Evolutionary conservation across 2,329 filamentous ascomycete genomes (phyloP).

Genomic region (Trichoderma asperellum): DNA sequence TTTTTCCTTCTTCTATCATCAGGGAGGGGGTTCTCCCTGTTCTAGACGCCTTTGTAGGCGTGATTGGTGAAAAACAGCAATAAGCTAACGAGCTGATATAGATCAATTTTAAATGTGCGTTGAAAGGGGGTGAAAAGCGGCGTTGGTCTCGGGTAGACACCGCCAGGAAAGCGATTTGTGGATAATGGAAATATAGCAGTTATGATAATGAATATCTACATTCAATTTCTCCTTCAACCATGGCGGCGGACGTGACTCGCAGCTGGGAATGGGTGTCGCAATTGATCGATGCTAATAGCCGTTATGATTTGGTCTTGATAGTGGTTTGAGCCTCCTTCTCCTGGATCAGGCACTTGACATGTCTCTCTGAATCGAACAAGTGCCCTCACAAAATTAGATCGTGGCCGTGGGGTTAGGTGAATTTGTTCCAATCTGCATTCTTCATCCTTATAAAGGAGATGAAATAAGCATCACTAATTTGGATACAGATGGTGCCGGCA

Average conservation of each 20-base stretch:
- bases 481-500: background rate
- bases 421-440: background rate
- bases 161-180: slow-evolving; percentile 26
- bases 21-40: background rate
- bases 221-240: slow-evolving; percentile 9
- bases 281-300: background rate
- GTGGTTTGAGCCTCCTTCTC: background rate
- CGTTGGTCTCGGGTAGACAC: slow-evolving; percentile 31
- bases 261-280: background rate
- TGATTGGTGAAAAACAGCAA: background rate
- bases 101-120: slow-evolving; percentile 34
- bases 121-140: background rate
- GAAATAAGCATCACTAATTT: background rate
- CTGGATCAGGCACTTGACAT: background rate
- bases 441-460: background rate
- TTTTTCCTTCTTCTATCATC: background rate
- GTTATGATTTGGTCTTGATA: background rate
- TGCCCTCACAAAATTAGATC: background rate
- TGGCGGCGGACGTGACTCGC: background rate
- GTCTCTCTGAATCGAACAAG: background rate
- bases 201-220: slow-evolving; percentile 37
- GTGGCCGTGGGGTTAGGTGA: no score
- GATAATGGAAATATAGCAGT: slow-evolving; percentile 32
- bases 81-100: slow-evolving; percentile 24
- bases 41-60: background rate